These are phyloP conservation scores for Volutella citrinella DNA, from an alignment of 2,329 filamentous ascomycete species.

Conservation along the genomic window DNA sequence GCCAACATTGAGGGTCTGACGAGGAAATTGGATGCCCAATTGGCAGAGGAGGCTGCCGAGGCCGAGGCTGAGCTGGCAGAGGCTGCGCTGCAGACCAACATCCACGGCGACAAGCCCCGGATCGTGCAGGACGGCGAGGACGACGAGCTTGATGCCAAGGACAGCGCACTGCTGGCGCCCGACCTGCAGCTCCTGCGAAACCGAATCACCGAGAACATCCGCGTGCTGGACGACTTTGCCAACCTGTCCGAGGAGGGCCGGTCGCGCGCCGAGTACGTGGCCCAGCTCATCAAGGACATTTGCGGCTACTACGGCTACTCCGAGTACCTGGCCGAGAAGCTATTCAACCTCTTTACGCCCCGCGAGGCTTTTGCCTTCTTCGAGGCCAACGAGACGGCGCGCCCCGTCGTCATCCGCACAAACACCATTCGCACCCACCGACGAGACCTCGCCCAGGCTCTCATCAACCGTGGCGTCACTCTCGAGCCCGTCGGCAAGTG, in stretches of 20 bases:
- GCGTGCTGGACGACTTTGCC: constrained; percentile 84
- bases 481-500: constrained; percentile 97
- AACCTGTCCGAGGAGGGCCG: constrained; percentile 76
- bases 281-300: constrained; percentile 84
- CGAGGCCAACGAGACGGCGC: constrained; percentile 93
- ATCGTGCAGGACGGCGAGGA: constrained; percentile 65
- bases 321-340: constrained; percentile 90
- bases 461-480: constrained; percentile 95
- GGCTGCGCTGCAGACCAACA: constrained; percentile 87
- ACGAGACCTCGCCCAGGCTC: constrained; percentile 80
- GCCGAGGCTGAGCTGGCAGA: constrained; percentile 85
- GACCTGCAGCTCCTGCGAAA: constrained; percentile 86
- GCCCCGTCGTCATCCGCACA: constrained; percentile 92
- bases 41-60: constrained; percentile 75
- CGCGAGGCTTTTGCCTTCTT: constrained; percentile 97
- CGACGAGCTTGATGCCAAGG: constrained; percentile 55
- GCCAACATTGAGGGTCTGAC: constrained; percentile 95
- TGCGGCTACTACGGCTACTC: constrained; percentile 98
- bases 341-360: constrained; percentile 87
- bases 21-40: constrained; percentile 74
- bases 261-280: constrained; percentile 83
- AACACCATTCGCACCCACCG: constrained; percentile 83
- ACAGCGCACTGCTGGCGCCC: constrained; percentile 69
- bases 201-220: constrained; percentile 88
- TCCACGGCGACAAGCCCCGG: constrained; percentile 70